These are phyloP conservation scores for Aspergillus diversus DNA, from an alignment of 495 filamentous ascomycete species.

Conservation along the genomic window DNA sequence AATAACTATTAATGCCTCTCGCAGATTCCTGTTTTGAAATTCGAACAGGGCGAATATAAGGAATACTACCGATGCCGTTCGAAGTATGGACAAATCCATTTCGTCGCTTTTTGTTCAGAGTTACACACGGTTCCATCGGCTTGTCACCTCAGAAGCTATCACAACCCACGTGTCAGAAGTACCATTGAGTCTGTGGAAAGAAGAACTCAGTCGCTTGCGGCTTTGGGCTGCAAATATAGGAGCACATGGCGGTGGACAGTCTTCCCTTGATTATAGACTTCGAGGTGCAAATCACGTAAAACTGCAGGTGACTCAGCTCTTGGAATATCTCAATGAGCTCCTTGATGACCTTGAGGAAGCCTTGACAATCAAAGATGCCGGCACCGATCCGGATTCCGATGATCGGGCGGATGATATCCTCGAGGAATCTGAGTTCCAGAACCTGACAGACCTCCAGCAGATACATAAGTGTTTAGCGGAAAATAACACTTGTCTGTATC, in stretches of 20 bases:
- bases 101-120: neutral
- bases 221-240: slow-evolving; percentile 52
- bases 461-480: slow-evolving; percentile 18
- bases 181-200: slow-evolving; percentile 22
- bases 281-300: neutral
- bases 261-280: neutral
- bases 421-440: slow-evolving; percentile 37
- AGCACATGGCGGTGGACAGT: slow-evolving; percentile 35
- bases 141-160: neutral
- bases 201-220: slow-evolving; percentile 42
- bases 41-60: no score
- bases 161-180: neutral
- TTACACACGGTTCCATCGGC: neutral
- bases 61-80: no score
- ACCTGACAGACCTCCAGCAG: slow-evolving; percentile 14
- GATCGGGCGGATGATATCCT: slow-evolving; percentile 41
- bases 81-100: neutral
- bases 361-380: neutral
- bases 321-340: neutral
- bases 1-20: neutral
- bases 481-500: slow-evolving; percentile 23
- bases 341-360: neutral
- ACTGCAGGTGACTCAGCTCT: neutral
- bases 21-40: slow-evolving; percentile 6
- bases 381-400: slow-evolving; percentile 28